These are phyloP conservation scores for Remersonia thermophila DNA, from an alignment of 2,329 filamentous ascomycete species.

Conservation along the genomic window DNA sequence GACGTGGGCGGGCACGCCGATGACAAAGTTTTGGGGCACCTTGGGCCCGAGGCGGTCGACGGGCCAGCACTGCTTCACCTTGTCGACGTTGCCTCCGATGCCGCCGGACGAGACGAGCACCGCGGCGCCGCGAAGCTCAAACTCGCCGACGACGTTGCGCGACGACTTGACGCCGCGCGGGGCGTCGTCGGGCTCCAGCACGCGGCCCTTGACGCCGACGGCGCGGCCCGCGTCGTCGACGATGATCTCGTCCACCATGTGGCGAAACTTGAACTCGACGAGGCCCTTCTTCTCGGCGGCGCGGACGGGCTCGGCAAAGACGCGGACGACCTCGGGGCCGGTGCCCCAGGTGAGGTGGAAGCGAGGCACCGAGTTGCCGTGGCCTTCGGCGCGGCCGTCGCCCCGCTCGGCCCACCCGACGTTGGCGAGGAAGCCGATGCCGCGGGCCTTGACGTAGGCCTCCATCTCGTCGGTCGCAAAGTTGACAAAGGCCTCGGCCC, in stretches of 20 bases:
- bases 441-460: slow-evolving; percentile 40
- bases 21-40: slow-evolving; percentile 42
- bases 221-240: slow-evolving; percentile 40
- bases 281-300: slow-evolving; percentile 40
- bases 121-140: slow-evolving; percentile 40
- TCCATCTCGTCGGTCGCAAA: slow-evolving; percentile 50
- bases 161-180: slow-evolving; percentile 40
- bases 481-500: slow-evolving; percentile 53
- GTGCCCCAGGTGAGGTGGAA: slow-evolving; percentile 52
- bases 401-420: slow-evolving; percentile 52
- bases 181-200: slow-evolving; percentile 39
- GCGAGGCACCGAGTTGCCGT: slow-evolving; percentile 51
- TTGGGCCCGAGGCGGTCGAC: slow-evolving; percentile 42
- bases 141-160: slow-evolving; percentile 34
- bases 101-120: slow-evolving; percentile 46
- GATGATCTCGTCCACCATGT: slow-evolving; percentile 44
- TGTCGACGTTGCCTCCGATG: slow-evolving; percentile 50
- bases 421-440: slow-evolving; percentile 39
- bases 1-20: slow-evolving; percentile 52
- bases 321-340: slow-evolving; percentile 45
- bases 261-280: slow-evolving; percentile 43
- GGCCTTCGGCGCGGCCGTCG: slow-evolving; percentile 40
- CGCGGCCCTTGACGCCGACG: slow-evolving; percentile 38
- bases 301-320: slow-evolving; percentile 44
- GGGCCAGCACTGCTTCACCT: slow-evolving; percentile 47